Conservation (phyloP, 495 filamentous ascomycete species). For the Patellaria atrata region DNA sequence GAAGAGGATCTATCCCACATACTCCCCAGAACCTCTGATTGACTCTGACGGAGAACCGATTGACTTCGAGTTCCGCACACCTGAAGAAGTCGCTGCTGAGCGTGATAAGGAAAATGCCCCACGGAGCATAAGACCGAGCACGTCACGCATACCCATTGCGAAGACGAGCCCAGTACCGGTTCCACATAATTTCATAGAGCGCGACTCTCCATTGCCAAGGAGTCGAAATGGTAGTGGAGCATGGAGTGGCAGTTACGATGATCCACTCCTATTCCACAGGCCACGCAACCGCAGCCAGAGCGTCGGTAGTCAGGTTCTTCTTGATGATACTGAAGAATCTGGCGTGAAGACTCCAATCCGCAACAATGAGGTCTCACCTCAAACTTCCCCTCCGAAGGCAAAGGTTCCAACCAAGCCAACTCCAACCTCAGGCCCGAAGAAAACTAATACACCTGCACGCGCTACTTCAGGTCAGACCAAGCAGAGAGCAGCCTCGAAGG, state of each 20-base stretch:
- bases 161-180: constrained; percentile 66
- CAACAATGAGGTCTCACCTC: constrained; percentile 33
- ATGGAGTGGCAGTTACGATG: constrained; percentile 43
- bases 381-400: constrained; percentile 30
- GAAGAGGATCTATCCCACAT: too few relatives aligned
- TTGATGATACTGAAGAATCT: constrained; percentile 36
- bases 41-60: constrained; percentile 27
- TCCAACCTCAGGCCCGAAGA: constrained; percentile 23
- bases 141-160: constrained; percentile 72
- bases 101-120: constrained; percentile 31
- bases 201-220: constrained; percentile 52
- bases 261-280: constrained; percentile 42
- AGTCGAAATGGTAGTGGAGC: constrained; percentile 38
- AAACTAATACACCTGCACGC: constrained; percentile 15
- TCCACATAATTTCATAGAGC: constrained; percentile 51
- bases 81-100: constrained; percentile 67
- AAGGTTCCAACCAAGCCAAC: constrained; percentile 20
- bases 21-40: too few relatives aligned
- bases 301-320: constrained; percentile 41
- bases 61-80: constrained; percentile 60
- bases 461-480: constrained; percentile 16
- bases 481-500: constrained; percentile 27
- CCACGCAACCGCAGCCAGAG: constrained; percentile 61
- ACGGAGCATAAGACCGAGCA: constrained; percentile 30
- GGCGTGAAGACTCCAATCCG: constrained; percentile 9